Percentiles rank a stretch among this genome's conserved stretches.
Evolutionary conservation across 2,329 filamentous ascomycete genomes (phyloP).

Genomic region (Talaromyces pinophilus): DNA sequence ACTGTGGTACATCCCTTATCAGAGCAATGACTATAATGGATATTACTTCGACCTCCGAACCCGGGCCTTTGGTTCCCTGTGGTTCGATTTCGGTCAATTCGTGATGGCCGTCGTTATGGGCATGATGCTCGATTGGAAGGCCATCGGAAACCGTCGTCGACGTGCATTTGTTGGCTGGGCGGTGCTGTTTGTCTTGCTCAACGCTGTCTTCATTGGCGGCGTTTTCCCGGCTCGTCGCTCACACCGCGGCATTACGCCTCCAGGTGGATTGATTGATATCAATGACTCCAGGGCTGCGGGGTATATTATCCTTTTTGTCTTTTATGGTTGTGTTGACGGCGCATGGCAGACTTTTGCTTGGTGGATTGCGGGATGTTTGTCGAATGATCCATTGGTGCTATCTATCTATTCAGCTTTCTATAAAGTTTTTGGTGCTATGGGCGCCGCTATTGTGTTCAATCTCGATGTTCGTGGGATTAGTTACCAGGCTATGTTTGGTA

Average conservation of each 20-base stretch:
- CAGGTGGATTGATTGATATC: slow-evolving; percentile 23
- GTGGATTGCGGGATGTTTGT: slow-evolving; percentile 28
- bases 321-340: slow-evolving; percentile 26
- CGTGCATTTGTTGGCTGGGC: slow-evolving; percentile 27
- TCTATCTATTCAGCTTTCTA: slow-evolving; percentile 29
- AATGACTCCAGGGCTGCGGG: slow-evolving; percentile 22
- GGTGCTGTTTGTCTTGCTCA: slow-evolving; percentile 26
- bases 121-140: slow-evolving; percentile 27
- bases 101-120: slow-evolving; percentile 26
- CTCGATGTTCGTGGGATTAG: slow-evolving; percentile 25
- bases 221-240: slow-evolving; percentile 25
- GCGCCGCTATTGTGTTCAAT: slow-evolving; percentile 27
- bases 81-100: slow-evolving; percentile 29
- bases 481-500: slow-evolving; percentile 29
- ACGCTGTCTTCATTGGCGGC: slow-evolving; percentile 29
- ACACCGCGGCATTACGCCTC: slow-evolving; percentile 23
- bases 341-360: slow-evolving; percentile 28
- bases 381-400: slow-evolving; percentile 26
- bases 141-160: slow-evolving; percentile 25
- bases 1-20: slow-evolving; percentile 30
- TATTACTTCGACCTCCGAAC: slow-evolving; percentile 29
- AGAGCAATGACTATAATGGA: slow-evolving; percentile 30
- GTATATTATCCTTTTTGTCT: slow-evolving; percentile 25
- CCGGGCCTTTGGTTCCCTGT: slow-evolving; percentile 28
- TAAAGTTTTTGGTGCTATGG: slow-evolving; percentile 28